Conservation (phyloP, 768 basidiomycete genomes). For the Agaricus blazei region DNA sequence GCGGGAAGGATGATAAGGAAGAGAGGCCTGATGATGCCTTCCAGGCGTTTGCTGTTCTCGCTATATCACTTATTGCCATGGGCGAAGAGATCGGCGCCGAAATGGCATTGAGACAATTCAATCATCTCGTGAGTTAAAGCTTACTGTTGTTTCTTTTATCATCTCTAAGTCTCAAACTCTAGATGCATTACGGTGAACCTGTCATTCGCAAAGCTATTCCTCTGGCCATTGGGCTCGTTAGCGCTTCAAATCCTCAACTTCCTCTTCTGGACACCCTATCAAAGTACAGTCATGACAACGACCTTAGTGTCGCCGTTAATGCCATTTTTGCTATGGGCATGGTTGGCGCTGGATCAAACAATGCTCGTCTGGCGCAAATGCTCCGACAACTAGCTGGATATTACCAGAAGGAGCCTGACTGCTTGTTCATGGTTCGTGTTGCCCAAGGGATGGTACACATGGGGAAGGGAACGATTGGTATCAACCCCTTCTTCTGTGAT, state of each 20-base stretch:
- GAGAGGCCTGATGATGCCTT: slow-evolving; percentile 76
- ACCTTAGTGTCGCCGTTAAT: slow-evolving; percentile 93
- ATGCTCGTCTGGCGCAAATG: slow-evolving; percentile 97
- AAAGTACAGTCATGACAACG: slow-evolving; percentile 98
- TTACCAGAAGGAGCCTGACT: slow-evolving; percentile 96
- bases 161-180: slow-evolving; percentile 13
- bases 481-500: slow-evolving; percentile 97
- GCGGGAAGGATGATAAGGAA: slow-evolving; percentile 37
- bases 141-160: background rate
- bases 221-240: slow-evolving; percentile 91
- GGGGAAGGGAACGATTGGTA: slow-evolving; percentile 97
- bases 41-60: slow-evolving; percentile 90
- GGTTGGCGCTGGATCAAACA: slow-evolving; percentile 98
- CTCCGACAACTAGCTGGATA: slow-evolving; percentile 95
- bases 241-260: slow-evolving; percentile 92
- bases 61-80: slow-evolving; percentile 93
- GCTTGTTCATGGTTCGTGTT: slow-evolving; percentile 92
- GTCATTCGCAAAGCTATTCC: slow-evolving; percentile 89
- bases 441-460: slow-evolving; percentile 97
- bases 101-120: slow-evolving; percentile 97
- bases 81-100: slow-evolving; percentile 97
- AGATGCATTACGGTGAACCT: slow-evolving; percentile 99
- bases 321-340: slow-evolving; percentile 99
- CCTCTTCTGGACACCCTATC: slow-evolving; percentile 95
- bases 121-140: slow-evolving; percentile 71